Evolutionary conservation across 257 asterid species (phyloP).

Genomic region (Osmanthus fragrans): DNA sequence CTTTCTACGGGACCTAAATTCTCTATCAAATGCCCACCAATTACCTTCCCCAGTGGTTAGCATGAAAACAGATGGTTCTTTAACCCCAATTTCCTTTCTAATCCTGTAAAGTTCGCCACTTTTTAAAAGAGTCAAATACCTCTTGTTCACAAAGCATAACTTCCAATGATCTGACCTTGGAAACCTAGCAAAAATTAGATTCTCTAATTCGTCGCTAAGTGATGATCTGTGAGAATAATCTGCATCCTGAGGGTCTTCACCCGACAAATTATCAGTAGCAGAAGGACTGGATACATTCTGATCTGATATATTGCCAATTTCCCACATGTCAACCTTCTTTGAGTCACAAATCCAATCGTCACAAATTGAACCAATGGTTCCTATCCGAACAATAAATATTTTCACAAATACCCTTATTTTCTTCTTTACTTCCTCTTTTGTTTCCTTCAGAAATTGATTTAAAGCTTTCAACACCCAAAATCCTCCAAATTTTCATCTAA

Average conservation of each 20-base stretch:
- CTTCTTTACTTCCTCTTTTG: constrained; percentile 29
- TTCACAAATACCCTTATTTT: constrained; percentile 22
- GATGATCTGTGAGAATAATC: constrained; percentile 52
- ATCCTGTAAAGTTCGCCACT: constrained; percentile 59
- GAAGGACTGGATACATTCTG: constrained; percentile 11
- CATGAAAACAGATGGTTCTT: constrained; percentile 71
- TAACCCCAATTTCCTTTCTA: constrained; percentile 43
- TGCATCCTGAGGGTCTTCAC: constrained; percentile 77
- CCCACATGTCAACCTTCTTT: constrained; percentile 34
- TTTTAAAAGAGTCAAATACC: constrained; percentile 48
- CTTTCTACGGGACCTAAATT: constrained; percentile 50
- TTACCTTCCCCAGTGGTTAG: constrained; percentile 59
- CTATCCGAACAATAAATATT: constrained; percentile 15
- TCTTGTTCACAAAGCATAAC: constrained; percentile 50
- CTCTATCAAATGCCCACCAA: constrained; percentile 72
- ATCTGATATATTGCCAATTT: constrained; percentile 13
- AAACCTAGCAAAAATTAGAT: constrained; percentile 61
- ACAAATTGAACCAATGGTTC: constrained; percentile 22
- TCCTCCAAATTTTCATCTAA: constrained; percentile 16
- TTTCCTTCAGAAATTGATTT: neutral
- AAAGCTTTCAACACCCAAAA: neutral
- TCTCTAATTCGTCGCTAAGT: constrained; percentile 65
- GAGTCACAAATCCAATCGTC: constrained; percentile 22
- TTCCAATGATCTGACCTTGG: constrained; percentile 70
- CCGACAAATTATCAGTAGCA: constrained; percentile 13